Evolutionary conservation across 352 stramenopile genomes (phyloP), one percentile per base, ranked within the genome.

Genomic region (Phytopythium litorale): DNA sequence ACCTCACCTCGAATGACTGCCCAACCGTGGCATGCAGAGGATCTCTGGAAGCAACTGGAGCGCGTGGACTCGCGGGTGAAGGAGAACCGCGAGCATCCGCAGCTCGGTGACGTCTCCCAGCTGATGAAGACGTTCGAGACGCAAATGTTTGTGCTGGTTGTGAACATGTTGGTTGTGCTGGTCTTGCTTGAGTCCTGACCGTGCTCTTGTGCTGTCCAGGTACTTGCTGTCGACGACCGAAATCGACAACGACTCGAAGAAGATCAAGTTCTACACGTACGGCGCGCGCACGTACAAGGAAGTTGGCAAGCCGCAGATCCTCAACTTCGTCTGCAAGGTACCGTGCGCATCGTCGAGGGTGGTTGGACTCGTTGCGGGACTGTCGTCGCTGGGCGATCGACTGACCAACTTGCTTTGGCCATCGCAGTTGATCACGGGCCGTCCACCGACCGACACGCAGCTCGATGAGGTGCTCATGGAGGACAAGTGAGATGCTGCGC

Each of bases 291-390:
- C 86, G 40, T 64, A 82, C 28, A 65, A 89, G 40, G 86, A 95
- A 78, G 79, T 95, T n/a, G 75, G 84, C 70, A 93, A 95, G 58
- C 69, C 87, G 37, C 82, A 92, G 67, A 93, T 95, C 62, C 74
- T 95, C 43, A 91, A 91, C 62, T 95, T 95, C 56, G 81, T 95
- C 16, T 93, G 86, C 82, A 93, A 92, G 78, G 83, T 94, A 66
- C 53, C 64, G 33, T 30, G 13, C 30, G n/a, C 16, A 28, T 32
- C 23, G 35, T 15, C 8, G 23, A 30, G 49, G 35, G 4, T 33
- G 43, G 4, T 23, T 45, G 9, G 16, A 13, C 48, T 63, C n/a
- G 33, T 25, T 50, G 19, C 4, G 33, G 16, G 9, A 33, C 11
- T 42, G 33, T 45, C 40, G 30, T 58, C 40, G 45, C 45, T 51